Evolutionary conservation across 148 eudicot species (phyloP).

Genomic region (Rhododendron ovatum): DNA sequence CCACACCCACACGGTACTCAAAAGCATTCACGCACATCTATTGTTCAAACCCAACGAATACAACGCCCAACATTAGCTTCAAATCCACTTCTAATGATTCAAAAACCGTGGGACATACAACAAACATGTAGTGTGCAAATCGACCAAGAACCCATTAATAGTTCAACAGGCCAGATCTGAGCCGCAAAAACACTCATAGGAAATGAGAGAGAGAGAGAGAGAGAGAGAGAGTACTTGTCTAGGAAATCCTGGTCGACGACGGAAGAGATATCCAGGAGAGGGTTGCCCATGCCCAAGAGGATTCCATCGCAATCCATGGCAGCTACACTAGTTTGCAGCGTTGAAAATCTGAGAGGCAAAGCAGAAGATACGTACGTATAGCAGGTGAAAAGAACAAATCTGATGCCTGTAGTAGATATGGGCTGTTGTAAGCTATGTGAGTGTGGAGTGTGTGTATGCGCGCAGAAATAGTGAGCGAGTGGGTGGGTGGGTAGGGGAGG

Average conservation of each 20-base stretch:
- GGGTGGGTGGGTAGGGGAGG: neutral
- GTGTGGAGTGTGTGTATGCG: neutral
- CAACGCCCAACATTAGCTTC: neutral
- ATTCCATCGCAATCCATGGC: conserved; percentile 20
- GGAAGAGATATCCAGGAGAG: conserved; percentile 41
- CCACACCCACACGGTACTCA: neutral
- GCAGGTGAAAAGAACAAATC: neutral
- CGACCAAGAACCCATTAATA: neutral
- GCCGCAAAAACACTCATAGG: neutral
- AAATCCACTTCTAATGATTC: neutral
- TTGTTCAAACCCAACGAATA: neutral
- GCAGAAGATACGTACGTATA: neutral
- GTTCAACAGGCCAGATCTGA: neutral
- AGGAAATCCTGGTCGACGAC: conserved; percentile 66
- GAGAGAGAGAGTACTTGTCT: conserved; percentile 35
- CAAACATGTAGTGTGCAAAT: neutral
- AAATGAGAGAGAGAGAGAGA: neutral
- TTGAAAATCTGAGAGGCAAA: neutral
- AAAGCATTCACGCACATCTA: neutral
- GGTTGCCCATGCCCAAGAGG: conserved; percentile 25
- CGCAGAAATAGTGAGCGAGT: neutral
- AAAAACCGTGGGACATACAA: neutral
- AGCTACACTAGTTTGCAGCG: neutral
- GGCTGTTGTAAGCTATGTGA: neutral
- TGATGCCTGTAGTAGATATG: neutral